These are phyloP conservation scores for Leptomonas pyrrhocoris DNA, from an alignment of 208 protist genomes.

Conservation along the genomic window DNA sequence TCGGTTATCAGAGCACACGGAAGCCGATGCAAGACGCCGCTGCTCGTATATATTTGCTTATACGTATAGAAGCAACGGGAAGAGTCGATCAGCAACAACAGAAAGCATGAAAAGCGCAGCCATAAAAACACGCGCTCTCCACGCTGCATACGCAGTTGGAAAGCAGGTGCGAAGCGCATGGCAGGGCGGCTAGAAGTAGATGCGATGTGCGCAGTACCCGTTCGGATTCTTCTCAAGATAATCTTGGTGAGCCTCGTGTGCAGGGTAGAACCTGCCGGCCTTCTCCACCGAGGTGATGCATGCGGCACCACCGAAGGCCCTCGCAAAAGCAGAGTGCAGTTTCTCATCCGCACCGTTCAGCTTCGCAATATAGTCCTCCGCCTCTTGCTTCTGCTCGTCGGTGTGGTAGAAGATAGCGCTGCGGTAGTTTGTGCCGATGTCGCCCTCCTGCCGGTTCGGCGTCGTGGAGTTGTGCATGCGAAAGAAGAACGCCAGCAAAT, in stretches of 20 bases:
- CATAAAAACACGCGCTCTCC: background rate
- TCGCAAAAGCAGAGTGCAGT: slow-evolving; percentile 70
- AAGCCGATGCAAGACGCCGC: background rate
- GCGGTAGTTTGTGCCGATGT: slow-evolving; percentile 95
- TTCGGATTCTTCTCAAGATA: slow-evolving; percentile 84
- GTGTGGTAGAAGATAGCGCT: slow-evolving; percentile 92
- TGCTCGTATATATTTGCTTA: background rate
- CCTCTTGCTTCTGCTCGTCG: slow-evolving; percentile 82
- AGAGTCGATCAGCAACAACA: background rate
- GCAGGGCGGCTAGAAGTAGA: slow-evolving; percentile 53
- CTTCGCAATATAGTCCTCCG: slow-evolving; percentile 77
- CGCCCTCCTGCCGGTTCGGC: slow-evolving; percentile 88
- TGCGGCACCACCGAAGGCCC: slow-evolving; percentile 59
- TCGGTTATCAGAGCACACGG: too few species aligned
- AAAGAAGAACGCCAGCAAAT: slow-evolving; percentile 94
- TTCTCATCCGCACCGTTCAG: slow-evolving; percentile 64
- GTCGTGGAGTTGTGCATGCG: slow-evolving; percentile 95
- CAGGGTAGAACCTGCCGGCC: slow-evolving; percentile 74
- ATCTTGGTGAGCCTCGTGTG: slow-evolving; percentile 90
- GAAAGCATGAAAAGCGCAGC: background rate
- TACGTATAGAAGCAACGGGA: too few species aligned
- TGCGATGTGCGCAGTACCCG: slow-evolving; percentile 80
- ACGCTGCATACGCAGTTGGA: background rate
- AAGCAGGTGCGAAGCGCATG: background rate
- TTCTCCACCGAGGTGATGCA: slow-evolving; percentile 78